Base-by-base conservation (phyloP, 129 eudicot genomes). In the Pseudognaphalium luteoalbum region DNA sequence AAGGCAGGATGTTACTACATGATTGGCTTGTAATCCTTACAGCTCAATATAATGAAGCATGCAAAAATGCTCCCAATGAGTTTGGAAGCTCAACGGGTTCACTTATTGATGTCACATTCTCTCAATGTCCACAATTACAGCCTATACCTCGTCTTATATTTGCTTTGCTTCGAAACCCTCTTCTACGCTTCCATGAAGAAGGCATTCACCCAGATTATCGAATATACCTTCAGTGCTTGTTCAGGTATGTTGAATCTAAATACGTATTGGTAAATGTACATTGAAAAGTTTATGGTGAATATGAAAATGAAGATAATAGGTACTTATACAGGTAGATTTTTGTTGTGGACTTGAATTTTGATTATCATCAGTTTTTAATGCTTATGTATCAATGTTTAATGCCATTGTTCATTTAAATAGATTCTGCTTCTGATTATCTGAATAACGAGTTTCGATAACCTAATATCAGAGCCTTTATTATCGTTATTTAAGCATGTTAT, bases 11-110 rank as follows among this genome's bases (percentile, higher is more conserved):
- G 81, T 76, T 91, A 71, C 82, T 94, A 52, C 99, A 94, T 68
- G 99, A 94, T 80, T 94, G 99, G 99, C 99, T 94, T 68, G 99
- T 94, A n/a, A 89, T 91, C 68, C 99, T 94, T 41, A 77, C 90
- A 5, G 94, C 96, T 75, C 97, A 87, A 76, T 94, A 94, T 70
- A 94, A 86, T 65, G 97, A 94, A 16, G 93, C 89, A 58, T 87
- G 71, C 69, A 91, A 94, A 81, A 84, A 70, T 77, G 88, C 84
- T 64, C 86, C 87, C 71, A 76, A 42, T 54, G 86, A 80, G 59
- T 80, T 84, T 77, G 92, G 91, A 59, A 80, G 71, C 75, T 80
- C 94, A 66, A 81, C 71, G 4, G 77, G 86, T 63, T 78, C 82
- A 28, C 84, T 84, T 30, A 81, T 91, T 70, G 99, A 94, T 76